A percentile compares a stretch with the other conserved stretches of the same genome.
These are phyloP conservation scores for Tolypocladium inflatum DNA, from an alignment of 2,329 filamentous ascomycete species.

Conservation along the genomic window DNA sequence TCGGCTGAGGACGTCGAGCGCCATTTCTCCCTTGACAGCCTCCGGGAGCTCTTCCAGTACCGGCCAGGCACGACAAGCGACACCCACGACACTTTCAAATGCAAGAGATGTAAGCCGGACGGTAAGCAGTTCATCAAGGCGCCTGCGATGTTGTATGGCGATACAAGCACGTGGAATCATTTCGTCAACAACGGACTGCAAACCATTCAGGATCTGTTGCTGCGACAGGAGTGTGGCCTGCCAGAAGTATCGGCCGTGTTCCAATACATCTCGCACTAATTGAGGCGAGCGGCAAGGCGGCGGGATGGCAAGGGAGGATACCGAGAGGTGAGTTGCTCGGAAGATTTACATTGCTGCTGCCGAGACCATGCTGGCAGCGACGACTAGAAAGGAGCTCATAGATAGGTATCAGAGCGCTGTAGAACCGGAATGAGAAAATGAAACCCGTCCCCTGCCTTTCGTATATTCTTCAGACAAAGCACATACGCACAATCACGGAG, in stretches of 20 bases:
- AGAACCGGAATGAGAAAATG: not conserved
- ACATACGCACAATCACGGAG: not conserved
- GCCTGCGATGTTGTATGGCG: slow-evolving; percentile 90
- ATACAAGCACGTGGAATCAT: slow-evolving; percentile 99
- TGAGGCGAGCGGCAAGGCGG: not conserved
- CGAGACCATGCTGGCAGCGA: not conserved
- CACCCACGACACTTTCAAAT: slow-evolving; percentile 98
- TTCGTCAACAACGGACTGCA: slow-evolving; percentile 74
- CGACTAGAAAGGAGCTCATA: not conserved
- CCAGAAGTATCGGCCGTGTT: slow-evolving; percentile 87
- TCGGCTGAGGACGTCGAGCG: slow-evolving; percentile 94
- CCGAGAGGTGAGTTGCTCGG: not conserved
- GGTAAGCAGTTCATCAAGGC: slow-evolving; percentile 84
- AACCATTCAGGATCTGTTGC: slow-evolving; percentile 80
- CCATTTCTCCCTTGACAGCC: slow-evolving; percentile 84
- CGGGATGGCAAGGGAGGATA: not conserved
- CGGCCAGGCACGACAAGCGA: slow-evolving; percentile 76
- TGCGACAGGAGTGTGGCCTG: slow-evolving; percentile 76
- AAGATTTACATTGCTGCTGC: not conserved
- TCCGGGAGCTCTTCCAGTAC: slow-evolving; percentile 93
- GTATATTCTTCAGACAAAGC: not conserved
- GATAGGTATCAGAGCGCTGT: too few species aligned
- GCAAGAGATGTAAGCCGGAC: slow-evolving; percentile 84
- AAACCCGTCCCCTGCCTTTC: not conserved
- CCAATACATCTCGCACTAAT: slow-evolving; percentile 87